Percentiles rank a stretch among this genome's conserved stretches.
These are phyloP conservation scores for Alnus rubra DNA, from an alignment of 306 rosid genomes.

Conservation along the genomic window DNA sequence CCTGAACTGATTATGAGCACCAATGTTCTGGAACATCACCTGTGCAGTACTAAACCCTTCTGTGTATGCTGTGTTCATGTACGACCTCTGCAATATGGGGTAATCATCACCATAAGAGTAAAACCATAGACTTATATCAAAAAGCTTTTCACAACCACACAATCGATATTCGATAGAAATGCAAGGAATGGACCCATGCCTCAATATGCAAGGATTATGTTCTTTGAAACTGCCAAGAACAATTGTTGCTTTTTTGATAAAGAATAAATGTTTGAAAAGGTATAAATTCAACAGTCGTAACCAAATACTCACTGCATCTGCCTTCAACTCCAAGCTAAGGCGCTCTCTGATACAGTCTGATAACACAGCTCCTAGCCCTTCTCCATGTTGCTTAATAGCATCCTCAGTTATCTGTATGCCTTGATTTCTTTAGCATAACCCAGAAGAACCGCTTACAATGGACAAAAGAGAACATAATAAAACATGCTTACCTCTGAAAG, in stretches of 20 bases:
- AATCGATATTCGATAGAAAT: neutral
- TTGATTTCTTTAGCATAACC: conserved; percentile 23
- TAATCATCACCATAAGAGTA: conserved; percentile 5
- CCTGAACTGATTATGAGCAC: conserved; percentile 47
- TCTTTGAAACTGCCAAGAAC: neutral
- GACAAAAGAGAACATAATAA: conserved; percentile 14
- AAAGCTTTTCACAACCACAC: neutral
- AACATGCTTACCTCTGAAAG: conserved; percentile 62
- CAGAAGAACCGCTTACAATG: conserved; percentile 3
- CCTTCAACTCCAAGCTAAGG: conserved; percentile 68
- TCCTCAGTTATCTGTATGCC: conserved; percentile 65
- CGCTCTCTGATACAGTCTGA: conserved; percentile 55
- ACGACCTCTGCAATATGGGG: conserved; percentile 56
- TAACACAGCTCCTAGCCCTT: conserved; percentile 54
- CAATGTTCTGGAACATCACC: conserved; percentile 32
- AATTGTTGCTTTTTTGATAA: neutral
- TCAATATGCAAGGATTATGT: conserved; percentile 1
- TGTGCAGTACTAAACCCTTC: conserved; percentile 79
- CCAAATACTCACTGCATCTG: conserved; percentile 68
- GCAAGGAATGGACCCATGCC: neutral
- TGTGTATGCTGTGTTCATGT: conserved; percentile 76
- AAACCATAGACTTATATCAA: conserved; percentile 11
- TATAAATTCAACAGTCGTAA: conserved; percentile 5
- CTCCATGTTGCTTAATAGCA: conserved; percentile 61
- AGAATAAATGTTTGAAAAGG: neutral